Evolutionary conservation across 768 basidiomycete species (phyloP).

Genomic region (Gloeophyllum trabeum): DNA sequence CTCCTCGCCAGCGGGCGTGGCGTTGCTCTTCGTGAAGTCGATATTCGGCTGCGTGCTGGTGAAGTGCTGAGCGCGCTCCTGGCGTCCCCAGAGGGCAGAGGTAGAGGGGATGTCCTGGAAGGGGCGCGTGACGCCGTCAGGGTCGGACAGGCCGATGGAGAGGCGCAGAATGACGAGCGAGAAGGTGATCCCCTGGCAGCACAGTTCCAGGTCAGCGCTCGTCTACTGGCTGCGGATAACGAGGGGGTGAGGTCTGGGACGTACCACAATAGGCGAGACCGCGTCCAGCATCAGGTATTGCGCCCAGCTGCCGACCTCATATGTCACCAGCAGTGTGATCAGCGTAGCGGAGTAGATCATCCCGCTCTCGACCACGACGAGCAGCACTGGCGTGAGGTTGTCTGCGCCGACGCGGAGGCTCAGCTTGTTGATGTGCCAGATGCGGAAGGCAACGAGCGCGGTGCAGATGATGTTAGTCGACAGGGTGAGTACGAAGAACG

Average conservation of each 20-base stretch:
- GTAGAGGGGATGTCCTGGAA: neutral
- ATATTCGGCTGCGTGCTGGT: too few species aligned
- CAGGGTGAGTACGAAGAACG: conserved; percentile 27
- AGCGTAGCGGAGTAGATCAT: conserved; percentile 24
- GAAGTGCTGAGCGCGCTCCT: too few species aligned
- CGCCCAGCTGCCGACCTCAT: conserved; percentile 21
- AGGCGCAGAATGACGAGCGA: neutral
- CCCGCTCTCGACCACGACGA: conserved; percentile 26
- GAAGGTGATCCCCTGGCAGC: neutral
- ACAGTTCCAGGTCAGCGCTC: too few species aligned
- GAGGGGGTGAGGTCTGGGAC: too few species aligned
- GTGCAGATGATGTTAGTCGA: conserved; percentile 26
- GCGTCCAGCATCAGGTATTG: conserved; percentile 26
- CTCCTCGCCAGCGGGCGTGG: too few species aligned
- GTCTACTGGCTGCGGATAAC: too few species aligned
- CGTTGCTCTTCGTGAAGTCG: too few species aligned
- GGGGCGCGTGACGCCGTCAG: neutral
- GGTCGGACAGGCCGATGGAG: neutral
- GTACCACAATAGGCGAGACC: conserved; percentile 14
- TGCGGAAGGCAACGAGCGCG: conserved; percentile 20
- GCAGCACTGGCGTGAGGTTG: conserved; percentile 20
- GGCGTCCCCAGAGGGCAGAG: too few species aligned
- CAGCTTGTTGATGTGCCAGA: conserved; percentile 21
- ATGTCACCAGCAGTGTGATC: conserved; percentile 20
- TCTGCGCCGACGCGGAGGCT: conserved; percentile 12